These are phyloP conservation scores for Cladosporium sp. DNA, from an alignment of 2,329 filamentous ascomycete species.

Conservation along the genomic window DNA sequence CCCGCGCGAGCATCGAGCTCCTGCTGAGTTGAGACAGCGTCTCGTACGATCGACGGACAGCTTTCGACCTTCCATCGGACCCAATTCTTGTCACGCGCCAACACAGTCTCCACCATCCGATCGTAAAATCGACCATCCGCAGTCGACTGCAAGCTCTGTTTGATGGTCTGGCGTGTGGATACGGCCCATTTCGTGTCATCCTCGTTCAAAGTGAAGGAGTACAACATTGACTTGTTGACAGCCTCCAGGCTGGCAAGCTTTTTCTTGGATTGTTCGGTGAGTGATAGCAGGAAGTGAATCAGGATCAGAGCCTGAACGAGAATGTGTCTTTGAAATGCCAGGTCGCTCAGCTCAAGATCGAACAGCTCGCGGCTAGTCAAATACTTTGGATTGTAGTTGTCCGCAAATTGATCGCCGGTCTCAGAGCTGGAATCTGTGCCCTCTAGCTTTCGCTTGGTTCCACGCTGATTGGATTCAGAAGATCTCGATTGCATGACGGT, in stretches of 20 bases:
- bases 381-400: slow-evolving; percentile 93
- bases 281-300: slow-evolving; percentile 89
- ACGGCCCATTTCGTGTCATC: slow-evolving; percentile 85
- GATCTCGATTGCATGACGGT: slow-evolving; percentile 60
- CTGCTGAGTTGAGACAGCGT: slow-evolving; percentile 62
- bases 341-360: slow-evolving; percentile 90
- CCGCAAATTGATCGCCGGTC: slow-evolving; percentile 50
- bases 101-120: slow-evolving; percentile 92
- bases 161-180: slow-evolving; percentile 72
- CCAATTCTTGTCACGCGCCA: slow-evolving; percentile 97
- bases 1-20: slow-evolving; percentile 65
- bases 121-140: slow-evolving; percentile 85
- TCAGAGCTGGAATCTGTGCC: slow-evolving; percentile 10
- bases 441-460: slow-evolving; percentile 62
- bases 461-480: slow-evolving; percentile 59
- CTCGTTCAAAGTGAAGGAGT: slow-evolving; percentile 68
- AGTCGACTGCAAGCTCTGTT: slow-evolving; percentile 66
- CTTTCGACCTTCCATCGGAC: slow-evolving; percentile 96
- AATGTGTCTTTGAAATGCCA: slow-evolving; percentile 90
- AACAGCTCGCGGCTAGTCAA: slow-evolving; percentile 96
- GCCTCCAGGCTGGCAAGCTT: slow-evolving; percentile 63
- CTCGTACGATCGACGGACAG: slow-evolving; percentile 78
- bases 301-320: slow-evolving; percentile 92
- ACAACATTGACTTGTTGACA: slow-evolving; percentile 79
- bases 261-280: slow-evolving; percentile 75